A percentile compares a stretch with the other conserved stretches of the same genome.
These are phyloP conservation scores for Chenopodium suecicum DNA, from an alignment of 148 eudicot genomes.

Conservation along the genomic window DNA sequence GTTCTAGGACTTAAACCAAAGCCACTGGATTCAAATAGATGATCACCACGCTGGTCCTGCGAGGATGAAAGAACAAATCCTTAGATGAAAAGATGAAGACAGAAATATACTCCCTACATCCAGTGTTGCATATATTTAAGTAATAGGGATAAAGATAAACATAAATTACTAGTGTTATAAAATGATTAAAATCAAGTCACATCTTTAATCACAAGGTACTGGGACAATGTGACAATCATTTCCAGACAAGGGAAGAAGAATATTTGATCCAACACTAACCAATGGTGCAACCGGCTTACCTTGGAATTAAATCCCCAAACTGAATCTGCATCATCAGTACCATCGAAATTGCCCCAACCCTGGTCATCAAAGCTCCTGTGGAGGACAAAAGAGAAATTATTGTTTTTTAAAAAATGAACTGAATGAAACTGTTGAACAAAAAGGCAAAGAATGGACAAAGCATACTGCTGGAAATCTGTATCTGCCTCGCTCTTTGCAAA, in stretches of 20 bases:
- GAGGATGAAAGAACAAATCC: neutral
- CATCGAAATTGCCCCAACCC: conserved; percentile 82
- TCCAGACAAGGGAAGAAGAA: neutral
- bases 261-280: neutral
- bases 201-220: neutral
- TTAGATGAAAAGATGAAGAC: neutral
- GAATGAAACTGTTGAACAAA: neutral
- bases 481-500: conserved; percentile 76
- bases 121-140: neutral
- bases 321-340: conserved; percentile 85
- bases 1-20: conserved; percentile 64
- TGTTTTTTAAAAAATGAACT: neutral
- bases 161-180: neutral
- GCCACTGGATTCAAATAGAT: conserved; percentile 64
- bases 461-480: conserved; percentile 66
- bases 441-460: conserved; percentile 3
- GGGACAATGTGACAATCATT: neutral
- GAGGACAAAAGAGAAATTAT: conserved; percentile 11
- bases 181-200: neutral
- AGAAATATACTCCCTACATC: neutral
- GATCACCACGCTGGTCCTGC: conserved; percentile 68
- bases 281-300: conserved; percentile 37
- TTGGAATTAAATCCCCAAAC: conserved; percentile 87
- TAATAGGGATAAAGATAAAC: no score
- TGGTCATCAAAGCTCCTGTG: conserved; percentile 79